Conservation (phyloP, 23 red algal genomes). For the Gracilaria vermiculophylla region DNA sequence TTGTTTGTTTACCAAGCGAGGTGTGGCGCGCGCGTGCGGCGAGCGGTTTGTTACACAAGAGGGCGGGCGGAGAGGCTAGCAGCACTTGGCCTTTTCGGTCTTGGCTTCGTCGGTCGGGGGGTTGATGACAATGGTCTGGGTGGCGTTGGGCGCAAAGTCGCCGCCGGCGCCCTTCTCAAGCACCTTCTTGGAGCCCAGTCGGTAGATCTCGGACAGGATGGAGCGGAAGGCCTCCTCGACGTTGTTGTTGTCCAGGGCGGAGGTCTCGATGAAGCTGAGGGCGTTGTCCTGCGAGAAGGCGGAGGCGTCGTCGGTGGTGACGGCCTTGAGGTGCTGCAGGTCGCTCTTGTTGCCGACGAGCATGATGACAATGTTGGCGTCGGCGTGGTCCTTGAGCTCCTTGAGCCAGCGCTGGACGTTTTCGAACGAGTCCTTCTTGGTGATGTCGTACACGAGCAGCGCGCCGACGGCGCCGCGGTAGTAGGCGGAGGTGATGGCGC, state of each 20-base stretch:
- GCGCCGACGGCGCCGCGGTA: constrained; percentile 94
- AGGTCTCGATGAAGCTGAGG: constrained; percentile 95
- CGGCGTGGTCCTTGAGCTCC: constrained; percentile 91
- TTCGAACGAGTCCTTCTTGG: constrained; percentile 89
- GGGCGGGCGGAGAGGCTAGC: background rate
- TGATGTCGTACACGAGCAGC: constrained; percentile 91
- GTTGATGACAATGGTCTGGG: constrained; percentile 78
- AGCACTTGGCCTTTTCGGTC: constrained; percentile 67
- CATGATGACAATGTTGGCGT: constrained; percentile 96
- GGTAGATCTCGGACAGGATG: constrained; percentile 93
- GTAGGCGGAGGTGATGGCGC: constrained; percentile 96
- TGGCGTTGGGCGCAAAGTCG: constrained; percentile 59
- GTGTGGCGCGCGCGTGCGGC: too few relatives aligned
- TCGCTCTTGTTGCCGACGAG: constrained; percentile 97
- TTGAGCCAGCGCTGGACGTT: constrained; percentile 95
- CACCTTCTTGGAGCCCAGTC: constrained; percentile 61
- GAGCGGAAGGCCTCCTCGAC: constrained; percentile 88
- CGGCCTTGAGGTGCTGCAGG: constrained; percentile 87
- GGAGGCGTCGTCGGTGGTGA: constrained; percentile 85
- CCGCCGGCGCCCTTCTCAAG: constrained; percentile 50
- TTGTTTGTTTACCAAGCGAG: too few relatives aligned
- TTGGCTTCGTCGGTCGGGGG: constrained; percentile 61
- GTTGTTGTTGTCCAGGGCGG: constrained; percentile 82
- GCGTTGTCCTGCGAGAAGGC: constrained; percentile 66
- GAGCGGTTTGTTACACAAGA: background rate